Conservation (phyloP, 202 grass and related monocot species). For the Eragrostis tef region DNA sequence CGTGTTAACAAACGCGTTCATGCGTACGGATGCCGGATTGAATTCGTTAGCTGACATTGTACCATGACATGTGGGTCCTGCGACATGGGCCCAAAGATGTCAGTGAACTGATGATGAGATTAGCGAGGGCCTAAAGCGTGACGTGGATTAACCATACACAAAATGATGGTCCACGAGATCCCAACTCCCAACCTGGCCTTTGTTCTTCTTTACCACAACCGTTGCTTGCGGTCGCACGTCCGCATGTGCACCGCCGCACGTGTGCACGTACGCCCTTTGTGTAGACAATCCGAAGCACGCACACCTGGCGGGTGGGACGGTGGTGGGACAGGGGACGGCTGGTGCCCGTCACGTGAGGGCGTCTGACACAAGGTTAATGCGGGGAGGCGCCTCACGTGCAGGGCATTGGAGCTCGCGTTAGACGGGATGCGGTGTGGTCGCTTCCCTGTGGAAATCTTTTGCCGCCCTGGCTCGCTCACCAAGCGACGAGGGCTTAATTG, state of each 20-base stretch:
- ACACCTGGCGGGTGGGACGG: conserved; percentile 55
- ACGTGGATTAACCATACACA: not conserved
- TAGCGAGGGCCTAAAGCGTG: not conserved
- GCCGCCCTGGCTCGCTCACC: not conserved
- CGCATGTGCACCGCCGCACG: conserved; percentile 62
- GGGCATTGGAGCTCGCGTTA: conserved; percentile 36
- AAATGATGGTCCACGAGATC: conserved; percentile 43
- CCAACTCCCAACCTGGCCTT: not conserved
- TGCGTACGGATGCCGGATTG: conserved; percentile 21
- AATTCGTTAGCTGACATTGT: too few species aligned
- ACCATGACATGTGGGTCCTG: conserved; percentile 1
- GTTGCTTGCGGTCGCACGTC: conserved; percentile 5
- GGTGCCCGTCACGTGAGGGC: conserved; percentile 57
- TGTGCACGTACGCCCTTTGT: conserved; percentile 58
- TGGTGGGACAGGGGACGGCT: conserved; percentile 15
- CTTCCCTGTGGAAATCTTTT: not conserved
- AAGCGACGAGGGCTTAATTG: conserved; percentile 6
- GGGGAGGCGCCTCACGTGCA: conserved; percentile 58
- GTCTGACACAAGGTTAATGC: conserved; percentile 68
- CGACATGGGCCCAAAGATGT: rapidly evolving
- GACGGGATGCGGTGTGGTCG: conserved; percentile 14
- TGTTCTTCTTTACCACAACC: not conserved
- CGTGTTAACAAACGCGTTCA: not conserved
- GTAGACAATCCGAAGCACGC: conserved; percentile 50
- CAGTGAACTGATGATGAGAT: not conserved